Conservation (phyloP, 176 grass and related monocot species). For the Elaeis guineensis region DNA sequence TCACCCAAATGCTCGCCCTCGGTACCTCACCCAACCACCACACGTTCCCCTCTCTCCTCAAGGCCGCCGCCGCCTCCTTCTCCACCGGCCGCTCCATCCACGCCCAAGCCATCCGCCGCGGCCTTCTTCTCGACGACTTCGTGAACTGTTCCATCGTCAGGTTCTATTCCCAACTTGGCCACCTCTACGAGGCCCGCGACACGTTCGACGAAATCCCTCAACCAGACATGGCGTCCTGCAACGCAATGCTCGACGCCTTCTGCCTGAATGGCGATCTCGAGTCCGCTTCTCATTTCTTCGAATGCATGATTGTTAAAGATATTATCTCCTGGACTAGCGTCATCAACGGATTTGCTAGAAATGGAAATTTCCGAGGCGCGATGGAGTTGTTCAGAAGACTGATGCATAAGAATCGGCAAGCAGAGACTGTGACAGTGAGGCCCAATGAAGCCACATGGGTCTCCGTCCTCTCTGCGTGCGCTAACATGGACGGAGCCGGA, state of each 20-base stretch:
- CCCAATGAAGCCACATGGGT: constrained; percentile 64
- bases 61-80: constrained; percentile 10
- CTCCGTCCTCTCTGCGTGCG: constrained; percentile 53
- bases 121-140: constrained; percentile 41
- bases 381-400: constrained; percentile 34
- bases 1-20: constrained; percentile 42
- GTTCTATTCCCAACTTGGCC: constrained; percentile 25
- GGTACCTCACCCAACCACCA: constrained; percentile 48
- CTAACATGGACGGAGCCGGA: constrained; percentile 27
- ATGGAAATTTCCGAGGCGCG: constrained; percentile 26
- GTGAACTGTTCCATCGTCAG: constrained; percentile 54
- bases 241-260: constrained; percentile 58
- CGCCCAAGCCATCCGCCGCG: constrained; percentile 48
- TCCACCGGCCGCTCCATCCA: constrained; percentile 31
- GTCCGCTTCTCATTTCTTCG: constrained; percentile 30
- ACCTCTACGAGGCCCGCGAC: constrained; percentile 30
- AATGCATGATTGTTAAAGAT: constrained; percentile 28
- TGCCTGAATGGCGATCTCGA: constrained; percentile 23
- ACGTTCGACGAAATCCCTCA: constrained; percentile 54
- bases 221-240: constrained; percentile 52
- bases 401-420: constrained; percentile 13
- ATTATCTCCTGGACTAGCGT: constrained; percentile 63
- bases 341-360: constrained; percentile 43
- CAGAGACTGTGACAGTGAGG: background rate
- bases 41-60: constrained; percentile 66